Evolutionary conservation across 2,329 filamentous ascomycete genomes (phyloP).

Genomic region (Talaromyces islandicus): DNA sequence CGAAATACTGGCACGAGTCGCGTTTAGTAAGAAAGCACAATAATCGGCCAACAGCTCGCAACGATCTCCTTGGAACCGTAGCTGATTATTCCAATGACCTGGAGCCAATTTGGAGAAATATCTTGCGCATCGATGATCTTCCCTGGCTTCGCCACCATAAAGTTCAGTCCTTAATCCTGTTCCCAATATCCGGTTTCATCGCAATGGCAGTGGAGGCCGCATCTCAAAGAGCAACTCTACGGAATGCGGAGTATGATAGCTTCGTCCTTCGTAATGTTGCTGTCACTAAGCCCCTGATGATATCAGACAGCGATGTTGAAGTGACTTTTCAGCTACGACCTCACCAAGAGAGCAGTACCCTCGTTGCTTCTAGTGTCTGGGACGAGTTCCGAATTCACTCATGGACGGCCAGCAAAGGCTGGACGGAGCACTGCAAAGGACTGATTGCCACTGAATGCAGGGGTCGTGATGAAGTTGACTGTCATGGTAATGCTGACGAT

Average conservation of each 20-base stretch:
- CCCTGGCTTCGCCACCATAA: not conserved
- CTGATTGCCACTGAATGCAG: not conserved
- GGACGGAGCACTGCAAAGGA: not conserved
- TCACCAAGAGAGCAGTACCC: not conserved
- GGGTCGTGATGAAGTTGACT: not conserved
- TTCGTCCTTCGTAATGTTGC: not conserved
- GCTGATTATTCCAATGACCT: not conserved
- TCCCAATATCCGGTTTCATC: not conserved
- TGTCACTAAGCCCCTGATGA: not conserved
- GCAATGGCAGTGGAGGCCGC: not conserved
- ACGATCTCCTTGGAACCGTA: conserved; percentile 9
- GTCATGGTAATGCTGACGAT: not conserved
- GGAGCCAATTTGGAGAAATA: conserved; percentile 5
- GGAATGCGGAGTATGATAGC: not conserved
- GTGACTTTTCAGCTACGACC: not conserved
- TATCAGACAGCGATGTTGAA: not conserved
- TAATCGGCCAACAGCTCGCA: not conserved
- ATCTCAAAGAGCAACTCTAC: not conserved
- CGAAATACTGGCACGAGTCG: conserved; percentile 7
- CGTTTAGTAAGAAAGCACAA: not conserved
- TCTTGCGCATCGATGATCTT: not conserved
- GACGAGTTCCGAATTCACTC: not conserved
- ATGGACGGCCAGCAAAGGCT: not conserved
- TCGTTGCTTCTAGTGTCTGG: not conserved
- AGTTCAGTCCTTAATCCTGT: not conserved